phyloP scores from a whole-genome alignment of 345 rosid genomes.

The Pugionium cornutum region DNA sequence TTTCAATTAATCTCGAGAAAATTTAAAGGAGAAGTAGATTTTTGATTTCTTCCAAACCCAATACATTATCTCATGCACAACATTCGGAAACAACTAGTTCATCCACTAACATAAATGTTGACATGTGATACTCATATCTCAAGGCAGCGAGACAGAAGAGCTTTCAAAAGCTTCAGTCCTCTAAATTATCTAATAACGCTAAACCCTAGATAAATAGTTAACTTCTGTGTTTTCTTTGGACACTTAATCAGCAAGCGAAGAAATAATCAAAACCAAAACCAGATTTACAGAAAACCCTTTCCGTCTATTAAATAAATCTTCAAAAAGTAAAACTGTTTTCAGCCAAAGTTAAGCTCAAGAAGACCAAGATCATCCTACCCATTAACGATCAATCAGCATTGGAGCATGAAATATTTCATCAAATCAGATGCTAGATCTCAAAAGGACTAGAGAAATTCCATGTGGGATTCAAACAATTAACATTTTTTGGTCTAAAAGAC shows the following conservation, averaged over 20 bases:
- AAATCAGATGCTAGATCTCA: no score
- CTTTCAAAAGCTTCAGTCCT: conserved; percentile 3
- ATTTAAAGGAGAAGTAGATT: neutral
- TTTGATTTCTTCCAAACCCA: neutral
- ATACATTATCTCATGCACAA: neutral
- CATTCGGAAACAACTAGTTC: neutral
- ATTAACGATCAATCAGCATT: no score
- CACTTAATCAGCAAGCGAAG: neutral
- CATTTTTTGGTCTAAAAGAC: neutral
- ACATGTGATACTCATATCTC: conserved; percentile 2
- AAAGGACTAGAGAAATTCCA: no score
- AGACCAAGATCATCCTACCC: no score
- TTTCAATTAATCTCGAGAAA: no score
- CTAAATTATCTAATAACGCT: neutral
- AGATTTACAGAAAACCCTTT: neutral
- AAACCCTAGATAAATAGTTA: neutral
- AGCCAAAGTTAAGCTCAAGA: no score
- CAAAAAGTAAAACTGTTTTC: no score
- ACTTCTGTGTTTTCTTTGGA: neutral
- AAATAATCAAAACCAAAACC: neutral
- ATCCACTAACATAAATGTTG: neutral
- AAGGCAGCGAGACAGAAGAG: conserved; percentile 17
- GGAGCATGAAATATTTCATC: no score
- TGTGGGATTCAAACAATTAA: no score
- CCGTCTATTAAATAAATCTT: no score